Conservation (phyloP, 140 eudicot genomes). For the Oenanthe javanica region DNA sequence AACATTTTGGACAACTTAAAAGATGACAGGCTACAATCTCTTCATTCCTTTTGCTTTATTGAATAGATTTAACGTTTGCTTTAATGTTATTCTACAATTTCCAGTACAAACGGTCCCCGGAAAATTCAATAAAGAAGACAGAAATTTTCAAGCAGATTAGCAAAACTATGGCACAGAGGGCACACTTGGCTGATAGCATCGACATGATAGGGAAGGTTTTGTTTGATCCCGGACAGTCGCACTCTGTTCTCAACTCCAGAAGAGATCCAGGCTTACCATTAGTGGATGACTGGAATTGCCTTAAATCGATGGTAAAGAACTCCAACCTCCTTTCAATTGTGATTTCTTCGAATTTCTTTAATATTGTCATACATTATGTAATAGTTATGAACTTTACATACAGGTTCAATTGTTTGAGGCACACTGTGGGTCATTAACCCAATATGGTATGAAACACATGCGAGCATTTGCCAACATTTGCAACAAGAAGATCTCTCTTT, state of each 20-base stretch:
- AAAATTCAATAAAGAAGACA: slow-evolving; percentile 28
- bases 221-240: slow-evolving; percentile 27
- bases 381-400: slow-evolving; percentile 6
- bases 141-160: slow-evolving; percentile 41
- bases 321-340: neutral
- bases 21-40: neutral
- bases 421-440: slow-evolving; percentile 65
- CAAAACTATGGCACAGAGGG: slow-evolving; percentile 43
- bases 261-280: slow-evolving; percentile 28
- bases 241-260: slow-evolving; percentile 18
- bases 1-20: neutral
- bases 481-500: slow-evolving; percentile 33
- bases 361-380: neutral
- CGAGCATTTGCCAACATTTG: slow-evolving; percentile 88
- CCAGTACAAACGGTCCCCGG: slow-evolving; percentile 48
- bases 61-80: neutral
- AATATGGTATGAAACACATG: slow-evolving; percentile 82
- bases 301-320: slow-evolving; percentile 21
- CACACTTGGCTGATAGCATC: slow-evolving; percentile 54
- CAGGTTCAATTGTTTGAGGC: slow-evolving; percentile 67
- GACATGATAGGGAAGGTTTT: slow-evolving; percentile 23
- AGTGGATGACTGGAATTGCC: slow-evolving; percentile 45
- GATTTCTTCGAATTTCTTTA: neutral
- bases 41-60: neutral
- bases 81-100: neutral